Base-by-base conservation (phyloP, 1,284 basidiomycete genomes). In the Ustilago trichophora region DNA sequence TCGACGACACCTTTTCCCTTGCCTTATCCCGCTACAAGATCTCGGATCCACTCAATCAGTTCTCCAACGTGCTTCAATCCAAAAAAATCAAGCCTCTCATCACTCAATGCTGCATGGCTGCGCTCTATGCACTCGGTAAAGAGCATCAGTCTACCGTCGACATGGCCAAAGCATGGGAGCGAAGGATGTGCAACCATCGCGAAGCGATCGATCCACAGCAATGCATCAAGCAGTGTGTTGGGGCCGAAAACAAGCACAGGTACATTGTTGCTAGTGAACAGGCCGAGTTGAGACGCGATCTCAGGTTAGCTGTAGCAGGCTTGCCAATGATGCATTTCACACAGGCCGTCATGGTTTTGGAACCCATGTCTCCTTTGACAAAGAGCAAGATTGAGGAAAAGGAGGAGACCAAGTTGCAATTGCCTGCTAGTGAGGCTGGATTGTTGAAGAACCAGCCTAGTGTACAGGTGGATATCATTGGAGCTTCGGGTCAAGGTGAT, bases 161-260 rank as follows among this genome's bases (percentile, higher is more conserved):
- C 77, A 85, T 96, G 36, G 94, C 95, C 1, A 98, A 98, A 83
- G 86, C 84, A 1, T 96, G 94, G 76, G 95, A 98, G 83, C 86
- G 95, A 47, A 83, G 95, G 63, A 91, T 91, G 83, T 98, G 95
- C 81, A 98, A 98, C 80, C 95, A 98, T 79, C 86, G 89, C 64
- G 90, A 92, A 77, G 85, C 84, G 1, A 89, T 95, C 33, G 85
- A 87, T 0, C 90, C 90, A 16, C 87, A 90, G 44, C 90, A 91
- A n/a, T 98, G 95, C 80, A 83, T 98, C 31, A 81, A 85, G 12
- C 87, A 87, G 55, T 49, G 40, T 21, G 33, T 57, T 4, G 73
- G 73, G 0, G 27, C 58, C 4, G 59, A 56, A 2, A 81, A 81
- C 60, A 72, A 80, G 49, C 80, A 81, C 38, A 44, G 80, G 0